These are phyloP conservation scores for Crataegus laevigata DNA, from an alignment of 306 rosid species.

Conservation along the genomic window DNA sequence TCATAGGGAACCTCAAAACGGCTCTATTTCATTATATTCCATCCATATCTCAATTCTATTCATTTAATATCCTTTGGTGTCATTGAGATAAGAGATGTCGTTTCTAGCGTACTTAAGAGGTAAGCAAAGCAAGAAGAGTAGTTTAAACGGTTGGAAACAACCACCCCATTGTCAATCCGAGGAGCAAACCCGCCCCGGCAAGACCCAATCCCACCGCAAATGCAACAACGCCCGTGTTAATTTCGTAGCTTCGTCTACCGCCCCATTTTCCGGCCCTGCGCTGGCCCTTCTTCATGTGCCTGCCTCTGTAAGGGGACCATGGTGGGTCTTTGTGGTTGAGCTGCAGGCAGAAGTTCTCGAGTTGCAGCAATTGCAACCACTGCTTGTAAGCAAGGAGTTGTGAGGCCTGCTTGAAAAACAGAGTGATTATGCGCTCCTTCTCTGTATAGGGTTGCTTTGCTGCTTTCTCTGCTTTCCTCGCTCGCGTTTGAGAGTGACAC, in stretches of 20 bases:
- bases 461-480: slow-evolving; percentile 83
- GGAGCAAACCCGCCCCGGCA: slow-evolving; percentile 78
- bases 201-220: slow-evolving; percentile 69
- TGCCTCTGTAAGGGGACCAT: slow-evolving; percentile 31
- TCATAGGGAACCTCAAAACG: too few species aligned
- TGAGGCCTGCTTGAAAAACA: slow-evolving; percentile 77
- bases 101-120: too few species aligned
- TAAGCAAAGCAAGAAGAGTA: background rate
- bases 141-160: slow-evolving; percentile 49
- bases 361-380: slow-evolving; percentile 73
- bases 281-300: slow-evolving; percentile 37
- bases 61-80: too few species aligned
- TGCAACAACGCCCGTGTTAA: slow-evolving; percentile 40
- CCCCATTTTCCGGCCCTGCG: slow-evolving; percentile 30
- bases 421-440: slow-evolving; percentile 71
- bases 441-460: slow-evolving; percentile 69
- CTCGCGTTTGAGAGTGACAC: slow-evolving; percentile 86
- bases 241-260: slow-evolving; percentile 24
- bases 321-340: slow-evolving; percentile 52
- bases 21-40: too few species aligned
- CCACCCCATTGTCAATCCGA: slow-evolving; percentile 94
- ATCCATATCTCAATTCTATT: too few species aligned
- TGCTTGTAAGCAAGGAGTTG: slow-evolving; percentile 84
- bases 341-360: slow-evolving; percentile 74
- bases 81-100: too few species aligned